phyloP scores from a whole-genome alignment of 768 basidiomycete species.

The Lentinula lateritia region DNA sequence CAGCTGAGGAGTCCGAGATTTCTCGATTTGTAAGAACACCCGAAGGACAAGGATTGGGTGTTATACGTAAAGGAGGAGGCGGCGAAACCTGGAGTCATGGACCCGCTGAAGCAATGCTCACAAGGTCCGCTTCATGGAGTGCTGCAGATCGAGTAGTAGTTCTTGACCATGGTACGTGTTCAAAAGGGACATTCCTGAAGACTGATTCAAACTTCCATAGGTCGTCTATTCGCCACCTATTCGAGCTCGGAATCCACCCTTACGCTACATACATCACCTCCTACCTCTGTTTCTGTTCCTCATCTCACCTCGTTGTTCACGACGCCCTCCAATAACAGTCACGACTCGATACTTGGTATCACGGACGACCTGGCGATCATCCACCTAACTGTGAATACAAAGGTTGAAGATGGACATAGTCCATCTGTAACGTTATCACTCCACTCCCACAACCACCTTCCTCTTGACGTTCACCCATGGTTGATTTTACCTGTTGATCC shows the following conservation, averaged over 20 bases:
- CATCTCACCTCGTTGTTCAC: slow-evolving; percentile 58
- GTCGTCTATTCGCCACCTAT: slow-evolving; percentile 53
- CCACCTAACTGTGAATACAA: slow-evolving; percentile 28
- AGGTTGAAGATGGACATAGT: slow-evolving; percentile 6
- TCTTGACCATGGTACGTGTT: slow-evolving; percentile 51
- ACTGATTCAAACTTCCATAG: slow-evolving; percentile 17
- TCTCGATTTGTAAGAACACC: slow-evolving; percentile 69
- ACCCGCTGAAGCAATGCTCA: slow-evolving; percentile 41
- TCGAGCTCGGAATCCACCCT: slow-evolving; percentile 38
- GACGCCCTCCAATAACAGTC: slow-evolving; percentile 45
- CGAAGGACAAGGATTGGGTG: slow-evolving; percentile 70
- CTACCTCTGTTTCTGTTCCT: slow-evolving; percentile 38
- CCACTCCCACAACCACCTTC: slow-evolving; percentile 45
- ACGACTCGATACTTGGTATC: slow-evolving; percentile 62
- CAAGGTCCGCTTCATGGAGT: slow-evolving; percentile 46
- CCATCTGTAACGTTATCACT: slow-evolving; percentile 27
- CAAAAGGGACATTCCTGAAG: background rate
- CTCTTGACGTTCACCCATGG: slow-evolving; percentile 40
- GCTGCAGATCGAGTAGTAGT: slow-evolving; percentile 66
- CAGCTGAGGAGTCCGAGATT: slow-evolving; percentile 48
- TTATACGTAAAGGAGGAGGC: slow-evolving; percentile 48
- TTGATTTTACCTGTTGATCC: slow-evolving; percentile 79
- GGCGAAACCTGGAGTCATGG: slow-evolving; percentile 63
- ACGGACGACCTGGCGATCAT: slow-evolving; percentile 58
- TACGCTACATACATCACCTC: slow-evolving; percentile 48